phyloP scores from a whole-genome alignment of 495 filamentous ascomycete species.

The Penicillium roqueforti region DNA sequence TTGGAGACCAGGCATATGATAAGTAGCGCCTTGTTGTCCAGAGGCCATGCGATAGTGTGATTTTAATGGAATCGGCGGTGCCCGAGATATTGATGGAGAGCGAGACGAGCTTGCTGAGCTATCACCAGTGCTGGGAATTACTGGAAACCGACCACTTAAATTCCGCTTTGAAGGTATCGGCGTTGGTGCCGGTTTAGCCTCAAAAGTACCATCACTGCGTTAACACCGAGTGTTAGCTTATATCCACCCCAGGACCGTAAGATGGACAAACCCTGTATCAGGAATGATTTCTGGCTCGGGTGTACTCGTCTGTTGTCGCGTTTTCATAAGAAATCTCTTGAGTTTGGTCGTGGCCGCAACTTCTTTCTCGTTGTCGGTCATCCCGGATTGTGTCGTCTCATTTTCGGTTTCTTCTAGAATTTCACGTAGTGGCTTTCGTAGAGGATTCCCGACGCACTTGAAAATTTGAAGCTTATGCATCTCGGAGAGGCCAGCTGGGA shows the following conservation, averaged over 20 bases:
- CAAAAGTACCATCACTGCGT: conserved; percentile 49
- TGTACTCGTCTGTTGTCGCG: conserved; percentile 46
- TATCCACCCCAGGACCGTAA: background rate
- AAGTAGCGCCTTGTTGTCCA: conserved; percentile 55
- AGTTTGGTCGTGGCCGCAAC: conserved; percentile 65
- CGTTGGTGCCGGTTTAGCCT: conserved; percentile 71
- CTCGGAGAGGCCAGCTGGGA: conserved; percentile 79
- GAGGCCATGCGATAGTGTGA: conserved; percentile 78
- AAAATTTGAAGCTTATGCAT: conserved; percentile 85
- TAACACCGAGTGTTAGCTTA: background rate
- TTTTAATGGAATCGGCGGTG: conserved; percentile 68
- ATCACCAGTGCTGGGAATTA: conserved; percentile 63
- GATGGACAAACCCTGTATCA: conserved; percentile 57
- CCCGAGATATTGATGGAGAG: conserved; percentile 60
- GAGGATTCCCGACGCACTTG: conserved; percentile 82
- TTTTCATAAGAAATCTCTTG: conserved; percentile 67
- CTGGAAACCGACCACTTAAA: conserved; percentile 75
- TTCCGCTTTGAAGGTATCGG: conserved; percentile 71
- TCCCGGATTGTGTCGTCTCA: conserved; percentile 38
- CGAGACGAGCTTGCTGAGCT: conserved; percentile 45
- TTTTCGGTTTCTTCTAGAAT: conserved; percentile 42
- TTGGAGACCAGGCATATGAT: conserved; percentile 54
- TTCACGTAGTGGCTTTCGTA: conserved; percentile 48
- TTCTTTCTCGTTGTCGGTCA: conserved; percentile 59
- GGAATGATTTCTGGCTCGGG: conserved; percentile 59